Conservation (phyloP, 108 stramenopile species). For the Fistulifera pelliculosa region DNA sequence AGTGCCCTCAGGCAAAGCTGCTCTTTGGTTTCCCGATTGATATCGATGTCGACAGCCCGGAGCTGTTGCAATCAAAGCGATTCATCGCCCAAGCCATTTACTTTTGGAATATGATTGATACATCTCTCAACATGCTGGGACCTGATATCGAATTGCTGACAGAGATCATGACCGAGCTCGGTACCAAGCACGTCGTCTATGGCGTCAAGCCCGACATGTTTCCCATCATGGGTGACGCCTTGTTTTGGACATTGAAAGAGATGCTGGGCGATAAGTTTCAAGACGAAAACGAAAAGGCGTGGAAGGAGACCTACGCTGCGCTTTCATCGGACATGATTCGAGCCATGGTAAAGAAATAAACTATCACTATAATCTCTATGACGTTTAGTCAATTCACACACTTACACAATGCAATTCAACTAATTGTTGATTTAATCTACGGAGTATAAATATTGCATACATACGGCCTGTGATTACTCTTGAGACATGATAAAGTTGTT, state of each 20-base stretch:
- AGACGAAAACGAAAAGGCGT: slow-evolving; percentile 16
- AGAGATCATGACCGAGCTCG: slow-evolving; percentile 26
- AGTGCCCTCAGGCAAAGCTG: slow-evolving; percentile 17
- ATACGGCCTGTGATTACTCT: no score
- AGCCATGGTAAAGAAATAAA: neutral
- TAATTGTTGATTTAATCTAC: no score
- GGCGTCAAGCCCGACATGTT: slow-evolving; percentile 32
- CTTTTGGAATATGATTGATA: slow-evolving; percentile 26
- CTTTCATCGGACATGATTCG: slow-evolving; percentile 27
- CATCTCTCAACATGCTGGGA: slow-evolving; percentile 28
- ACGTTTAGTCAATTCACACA: no score
- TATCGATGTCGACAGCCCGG: slow-evolving; percentile 13
- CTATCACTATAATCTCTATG: no score
- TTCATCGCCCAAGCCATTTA: slow-evolving; percentile 25
- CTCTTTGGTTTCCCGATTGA: slow-evolving; percentile 31
- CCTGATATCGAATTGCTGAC: slow-evolving; percentile 28
- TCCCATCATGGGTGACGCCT: slow-evolving; percentile 22
- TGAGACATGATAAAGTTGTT: no score
- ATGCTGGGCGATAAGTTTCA: slow-evolving; percentile 24
- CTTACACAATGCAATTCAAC: no score
- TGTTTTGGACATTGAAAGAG: slow-evolving; percentile 17
- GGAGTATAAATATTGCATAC: no score
- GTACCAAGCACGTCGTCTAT: slow-evolving; percentile 19
- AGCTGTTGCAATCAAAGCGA: slow-evolving; percentile 16
- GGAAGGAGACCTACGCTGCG: slow-evolving; percentile 29